Base-by-base conservation (phyloP, 1,139 yeast genomes). In the Blastobotrys aristatus region DNA sequence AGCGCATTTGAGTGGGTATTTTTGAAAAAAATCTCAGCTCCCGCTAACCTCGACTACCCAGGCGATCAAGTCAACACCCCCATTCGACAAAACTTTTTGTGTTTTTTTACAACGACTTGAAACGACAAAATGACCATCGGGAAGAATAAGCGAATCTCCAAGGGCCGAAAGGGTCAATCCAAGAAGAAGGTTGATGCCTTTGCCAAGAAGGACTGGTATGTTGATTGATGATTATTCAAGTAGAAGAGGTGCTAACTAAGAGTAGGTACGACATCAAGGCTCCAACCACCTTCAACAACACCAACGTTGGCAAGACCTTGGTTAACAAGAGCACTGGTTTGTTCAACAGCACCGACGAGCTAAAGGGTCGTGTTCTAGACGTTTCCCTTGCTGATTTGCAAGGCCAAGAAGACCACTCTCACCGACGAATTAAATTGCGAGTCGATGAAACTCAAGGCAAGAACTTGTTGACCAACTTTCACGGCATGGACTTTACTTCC, bases 161-260 rank as follows among this genome's bases (percentile, higher is more conserved):
- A 86, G 80, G 95, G 95, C 74, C 86, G 86, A 88, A 87, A 86
- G 77, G 95, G 95, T 69, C 74, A 84, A 74, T 87, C 87, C 94
- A 87, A 86, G 90, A 86, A 82, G 83, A 88, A 82, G 71, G 90
- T 85, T 64, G 95, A 86, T 80, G 95, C 95, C 70, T 86, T 86
- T 87, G 77, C 92, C 82, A 84, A 85, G 73, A 87, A 87, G 79
- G 95, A 86, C 68, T 86, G 96, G 96, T 34, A 34, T 10, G 27
- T 24, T 24, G 27, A 24, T 24, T 24, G 27, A 24, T 24, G 5
- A 6, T 5, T 5, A 24, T 24, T 24, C 10, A 6, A 24, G 27
- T 24, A 24, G 27, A 24, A n/a, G n/a, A n/a, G n/a, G n/a, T n/a
- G n/a, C n/a, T n/a, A n/a, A n/a, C n/a, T n/a, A n/a, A n/a, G n/a